Percentiles rank a stretch among this genome's conserved stretches.
Evolutionary conservation across 2,329 filamentous ascomycete species (phyloP).

Genomic region (Cordyceps farinosa): DNA sequence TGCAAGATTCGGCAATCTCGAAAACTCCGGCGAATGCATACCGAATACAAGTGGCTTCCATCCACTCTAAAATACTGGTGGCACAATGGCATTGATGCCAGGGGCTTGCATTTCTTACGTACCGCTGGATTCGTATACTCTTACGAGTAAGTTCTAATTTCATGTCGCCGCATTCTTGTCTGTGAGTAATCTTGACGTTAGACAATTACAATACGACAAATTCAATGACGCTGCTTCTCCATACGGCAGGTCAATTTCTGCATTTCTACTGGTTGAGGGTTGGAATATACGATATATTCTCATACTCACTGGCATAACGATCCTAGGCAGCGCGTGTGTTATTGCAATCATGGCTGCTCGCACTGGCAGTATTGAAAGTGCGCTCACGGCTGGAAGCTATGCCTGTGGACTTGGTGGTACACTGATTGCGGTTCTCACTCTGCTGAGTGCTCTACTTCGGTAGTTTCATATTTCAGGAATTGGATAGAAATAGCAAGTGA

Average conservation of each 20-base stretch:
- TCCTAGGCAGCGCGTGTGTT: not conserved
- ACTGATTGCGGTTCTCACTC: constrained; percentile 3
- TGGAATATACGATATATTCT: constrained; percentile 2
- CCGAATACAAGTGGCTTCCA: constrained; percentile 4
- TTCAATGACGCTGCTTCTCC: not conserved
- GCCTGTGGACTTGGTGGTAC: constrained; percentile 4
- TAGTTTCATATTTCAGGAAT: not conserved
- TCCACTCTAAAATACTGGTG: constrained; percentile 4
- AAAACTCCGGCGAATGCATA: not conserved
- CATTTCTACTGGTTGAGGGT: not conserved
- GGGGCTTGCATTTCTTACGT: not conserved
- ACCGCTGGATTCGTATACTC: constrained; percentile 1
- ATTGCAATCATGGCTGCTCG: constrained; percentile 1
- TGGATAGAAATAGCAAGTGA: not conserved
- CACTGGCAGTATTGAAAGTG: constrained; percentile 5
- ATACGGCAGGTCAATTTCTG: not conserved
- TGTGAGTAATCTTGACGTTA: not conserved
- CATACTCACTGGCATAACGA: not conserved
- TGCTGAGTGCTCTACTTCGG: constrained; percentile 1
- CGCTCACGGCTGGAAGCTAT: constrained; percentile 5
- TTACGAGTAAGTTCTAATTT: constrained; percentile 5
- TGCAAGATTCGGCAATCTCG: not conserved
- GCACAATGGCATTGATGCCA: not conserved
- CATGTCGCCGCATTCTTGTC: not conserved
- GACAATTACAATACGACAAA: constrained; percentile 3